Percentiles rank a stretch among this genome's conserved stretches.
Conservation (phyloP, 1,139 yeast species). For the Casaregolazyma lundiana region DNA sequence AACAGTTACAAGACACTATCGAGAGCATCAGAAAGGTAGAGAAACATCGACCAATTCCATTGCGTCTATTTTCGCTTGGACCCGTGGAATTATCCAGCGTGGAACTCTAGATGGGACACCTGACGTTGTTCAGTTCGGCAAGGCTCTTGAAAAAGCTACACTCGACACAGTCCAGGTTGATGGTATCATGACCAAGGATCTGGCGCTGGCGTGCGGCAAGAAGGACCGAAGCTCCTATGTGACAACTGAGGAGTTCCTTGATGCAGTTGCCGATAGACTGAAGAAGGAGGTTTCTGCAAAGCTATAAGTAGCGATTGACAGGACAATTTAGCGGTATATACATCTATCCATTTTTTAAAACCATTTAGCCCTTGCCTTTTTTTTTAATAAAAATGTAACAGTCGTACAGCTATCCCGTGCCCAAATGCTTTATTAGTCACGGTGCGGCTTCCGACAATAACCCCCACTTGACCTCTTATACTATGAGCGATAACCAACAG, state of each 20-base stretch:
- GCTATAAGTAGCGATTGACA: neutral
- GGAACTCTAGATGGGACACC: constrained; percentile 85
- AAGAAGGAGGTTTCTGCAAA: constrained; percentile 24
- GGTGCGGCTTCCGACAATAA: neutral
- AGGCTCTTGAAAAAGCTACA: constrained; percentile 73
- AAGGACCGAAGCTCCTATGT: constrained; percentile 70
- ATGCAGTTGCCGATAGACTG: constrained; percentile 62
- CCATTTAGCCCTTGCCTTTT: neutral
- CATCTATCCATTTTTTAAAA: neutral
- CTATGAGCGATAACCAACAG: neutral
- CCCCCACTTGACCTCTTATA: neutral
- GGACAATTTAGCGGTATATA: neutral
- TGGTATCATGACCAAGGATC: constrained; percentile 91
- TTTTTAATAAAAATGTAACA: neutral
- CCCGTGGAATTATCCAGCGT: constrained; percentile 86
- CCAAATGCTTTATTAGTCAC: neutral
- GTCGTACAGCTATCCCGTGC: neutral
- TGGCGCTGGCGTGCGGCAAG: constrained; percentile 83
- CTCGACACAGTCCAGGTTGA: constrained; percentile 81
- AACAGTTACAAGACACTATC: constrained; percentile 92
- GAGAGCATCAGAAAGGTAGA: constrained; percentile 92
- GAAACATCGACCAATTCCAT: constrained; percentile 98
- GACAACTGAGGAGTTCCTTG: constrained; percentile 86
- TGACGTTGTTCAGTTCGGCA: constrained; percentile 74
- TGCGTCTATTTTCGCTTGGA: constrained; percentile 98